Conservation (phyloP, 2,329 filamentous ascomycete genomes). For the Cytospora schulzeri region DNA sequence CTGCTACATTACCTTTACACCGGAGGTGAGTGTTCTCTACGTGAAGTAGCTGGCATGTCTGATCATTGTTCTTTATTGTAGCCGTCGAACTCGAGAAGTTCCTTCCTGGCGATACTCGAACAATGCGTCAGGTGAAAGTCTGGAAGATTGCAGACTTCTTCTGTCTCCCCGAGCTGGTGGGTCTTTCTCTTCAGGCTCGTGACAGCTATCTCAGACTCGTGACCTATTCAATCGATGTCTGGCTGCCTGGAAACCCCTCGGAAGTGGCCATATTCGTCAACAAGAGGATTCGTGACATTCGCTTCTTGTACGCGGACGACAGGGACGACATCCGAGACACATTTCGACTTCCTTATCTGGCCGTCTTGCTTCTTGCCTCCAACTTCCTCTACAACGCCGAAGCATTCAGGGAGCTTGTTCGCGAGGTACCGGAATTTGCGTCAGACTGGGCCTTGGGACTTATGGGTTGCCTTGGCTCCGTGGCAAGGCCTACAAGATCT, state of each 20-base stretch:
- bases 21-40: neutral
- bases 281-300: neutral
- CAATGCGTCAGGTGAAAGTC: neutral
- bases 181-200: neutral
- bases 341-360: neutral
- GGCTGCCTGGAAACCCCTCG: no score
- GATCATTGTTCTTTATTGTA: neutral
- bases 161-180: neutral
- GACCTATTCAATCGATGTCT: no score
- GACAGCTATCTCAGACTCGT: neutral
- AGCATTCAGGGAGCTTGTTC: neutral
- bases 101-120: neutral
- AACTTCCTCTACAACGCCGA: neutral
- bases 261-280: no score
- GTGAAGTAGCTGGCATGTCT: neutral
- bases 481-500: neutral
- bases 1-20: conserved; percentile 9
- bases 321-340: neutral
- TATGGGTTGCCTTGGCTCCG: neutral
- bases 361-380: neutral
- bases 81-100: neutral
- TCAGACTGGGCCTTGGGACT: neutral
- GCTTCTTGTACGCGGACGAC: neutral
- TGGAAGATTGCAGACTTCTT: conserved; percentile 1
- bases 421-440: neutral